Evolutionary conservation across 495 filamentous ascomycete genomes (phyloP).

Genomic region (Daldinia bambusicola): DNA sequence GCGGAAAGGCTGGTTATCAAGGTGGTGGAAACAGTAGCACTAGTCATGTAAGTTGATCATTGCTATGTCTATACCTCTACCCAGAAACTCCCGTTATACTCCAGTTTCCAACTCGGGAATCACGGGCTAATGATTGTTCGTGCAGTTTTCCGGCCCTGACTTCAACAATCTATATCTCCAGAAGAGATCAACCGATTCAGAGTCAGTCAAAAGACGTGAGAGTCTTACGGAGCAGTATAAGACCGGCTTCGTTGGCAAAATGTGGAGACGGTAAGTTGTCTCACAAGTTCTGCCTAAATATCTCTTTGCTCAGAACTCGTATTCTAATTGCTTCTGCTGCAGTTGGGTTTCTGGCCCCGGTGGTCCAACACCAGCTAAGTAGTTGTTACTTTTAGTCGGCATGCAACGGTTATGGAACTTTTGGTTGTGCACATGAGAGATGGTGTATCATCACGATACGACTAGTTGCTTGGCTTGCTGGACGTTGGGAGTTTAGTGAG

Average conservation of each 20-base stretch:
- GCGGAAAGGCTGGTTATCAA: slow-evolving; percentile 18
- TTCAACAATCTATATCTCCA: slow-evolving; percentile 19
- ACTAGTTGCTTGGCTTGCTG: not conserved
- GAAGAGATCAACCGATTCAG: slow-evolving; percentile 20
- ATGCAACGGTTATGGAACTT: not conserved
- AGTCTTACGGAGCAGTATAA: slow-evolving; percentile 29
- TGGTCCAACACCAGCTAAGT: not conserved
- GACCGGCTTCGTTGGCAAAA: slow-evolving; percentile 8
- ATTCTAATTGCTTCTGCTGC: slow-evolving; percentile 11
- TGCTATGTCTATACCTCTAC: not conserved
- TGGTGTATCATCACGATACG: not conserved
- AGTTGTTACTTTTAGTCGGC: not conserved
- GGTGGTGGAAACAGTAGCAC: slow-evolving; percentile 6
- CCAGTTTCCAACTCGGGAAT: too few species aligned
- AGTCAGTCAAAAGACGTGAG: slow-evolving; percentile 15
- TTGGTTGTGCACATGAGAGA: not conserved
- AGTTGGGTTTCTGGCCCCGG: slow-evolving; percentile 27
- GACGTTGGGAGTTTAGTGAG: not conserved
- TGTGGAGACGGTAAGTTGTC: slow-evolving; percentile 27
- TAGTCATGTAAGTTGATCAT: slow-evolving; percentile 5
- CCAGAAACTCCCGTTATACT: not conserved
- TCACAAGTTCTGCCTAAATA: not conserved
- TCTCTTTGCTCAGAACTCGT: not conserved
- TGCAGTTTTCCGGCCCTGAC: slow-evolving; percentile 17
- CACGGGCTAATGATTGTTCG: not conserved